Conservation (phyloP, 1,284 basidiomycete genomes). For the Irpex sp. region DNA sequence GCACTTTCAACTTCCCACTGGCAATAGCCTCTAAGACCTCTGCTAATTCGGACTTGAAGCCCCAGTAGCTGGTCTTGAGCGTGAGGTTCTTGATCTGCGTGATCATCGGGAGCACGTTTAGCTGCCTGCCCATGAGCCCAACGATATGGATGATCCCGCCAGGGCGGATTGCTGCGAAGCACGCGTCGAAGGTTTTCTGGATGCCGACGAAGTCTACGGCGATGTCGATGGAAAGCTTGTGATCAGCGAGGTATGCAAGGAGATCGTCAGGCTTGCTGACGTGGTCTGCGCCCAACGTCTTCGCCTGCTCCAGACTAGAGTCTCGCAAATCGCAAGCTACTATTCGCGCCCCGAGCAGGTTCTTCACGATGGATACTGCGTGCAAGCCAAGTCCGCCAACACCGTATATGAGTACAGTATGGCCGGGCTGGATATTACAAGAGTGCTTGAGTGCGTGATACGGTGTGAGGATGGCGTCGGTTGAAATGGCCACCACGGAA, state of each 20-base stretch:
- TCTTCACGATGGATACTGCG: conserved; percentile 19
- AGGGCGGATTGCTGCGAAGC: conserved; percentile 6
- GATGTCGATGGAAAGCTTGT: conserved; percentile 35
- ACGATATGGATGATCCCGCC: conserved; percentile 16
- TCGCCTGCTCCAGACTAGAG: conserved; percentile 11
- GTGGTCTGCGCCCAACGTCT: conserved; percentile 16
- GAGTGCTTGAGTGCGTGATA: conserved; percentile 18
- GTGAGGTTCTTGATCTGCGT: conserved; percentile 15
- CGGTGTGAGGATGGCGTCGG: conserved; percentile 21
- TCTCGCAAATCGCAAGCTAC: conserved; percentile 17
- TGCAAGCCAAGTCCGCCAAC: conserved; percentile 20
- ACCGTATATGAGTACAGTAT: conserved; percentile 19
- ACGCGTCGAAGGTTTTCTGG: conserved; percentile 15
- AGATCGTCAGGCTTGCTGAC: conserved; percentile 13
- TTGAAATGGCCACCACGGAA: conserved; percentile 16
- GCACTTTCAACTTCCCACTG: conserved; percentile 16
- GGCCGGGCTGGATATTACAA: conserved; percentile 12
- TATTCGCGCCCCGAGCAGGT: conserved; percentile 15
- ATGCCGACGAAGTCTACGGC: conserved; percentile 29
- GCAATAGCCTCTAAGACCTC: conserved; percentile 19
- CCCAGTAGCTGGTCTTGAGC: conserved; percentile 14
- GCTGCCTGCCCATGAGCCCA: conserved; percentile 10
- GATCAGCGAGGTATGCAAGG: conserved; percentile 9
- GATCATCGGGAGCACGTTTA: conserved; percentile 9
- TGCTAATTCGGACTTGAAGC: conserved; percentile 13